These are phyloP conservation scores for Apiospora aurea DNA, from an alignment of 2,329 filamentous ascomycete genomes.

Conservation along the genomic window DNA sequence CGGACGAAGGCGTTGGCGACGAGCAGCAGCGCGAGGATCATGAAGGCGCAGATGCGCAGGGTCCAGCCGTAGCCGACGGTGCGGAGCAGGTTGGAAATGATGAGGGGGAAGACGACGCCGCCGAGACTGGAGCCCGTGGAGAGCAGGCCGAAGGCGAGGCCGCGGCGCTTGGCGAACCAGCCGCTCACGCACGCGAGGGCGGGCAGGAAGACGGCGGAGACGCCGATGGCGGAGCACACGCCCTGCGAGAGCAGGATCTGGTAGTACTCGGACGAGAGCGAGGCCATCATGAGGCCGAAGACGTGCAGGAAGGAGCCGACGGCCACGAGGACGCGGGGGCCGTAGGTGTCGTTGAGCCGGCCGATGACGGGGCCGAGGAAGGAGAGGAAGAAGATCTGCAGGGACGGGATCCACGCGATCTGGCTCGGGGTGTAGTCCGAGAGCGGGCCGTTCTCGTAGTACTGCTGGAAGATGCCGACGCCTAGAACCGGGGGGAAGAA, in stretches of 20 bases:
- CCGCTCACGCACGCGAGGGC: constrained; percentile 45
- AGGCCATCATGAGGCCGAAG: constrained; percentile 71
- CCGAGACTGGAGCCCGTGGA: constrained; percentile 62
- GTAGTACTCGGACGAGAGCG: constrained; percentile 54
- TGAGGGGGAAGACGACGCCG: constrained; percentile 66
- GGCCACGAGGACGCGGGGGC: constrained; percentile 64
- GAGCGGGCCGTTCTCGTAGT: constrained; percentile 60
- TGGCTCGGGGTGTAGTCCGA: constrained; percentile 55
- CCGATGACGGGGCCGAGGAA: constrained; percentile 52
- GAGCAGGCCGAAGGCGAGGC: constrained; percentile 60
- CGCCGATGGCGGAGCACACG: constrained; percentile 50
- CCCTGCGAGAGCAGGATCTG: constrained; percentile 53
- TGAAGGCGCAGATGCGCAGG: constrained; percentile 31
- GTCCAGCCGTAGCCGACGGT: constrained; percentile 50
- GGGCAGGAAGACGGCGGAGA: constrained; percentile 51
- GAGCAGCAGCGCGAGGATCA: constrained; percentile 31
- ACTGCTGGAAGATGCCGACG: constrained; percentile 64
- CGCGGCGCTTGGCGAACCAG: constrained; percentile 62
- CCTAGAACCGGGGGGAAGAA: constrained; percentile 33
- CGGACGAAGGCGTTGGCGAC: constrained; percentile 29
- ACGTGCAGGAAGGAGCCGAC: constrained; percentile 63
- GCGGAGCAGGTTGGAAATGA: constrained; percentile 61
- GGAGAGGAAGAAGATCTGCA: constrained; percentile 56
- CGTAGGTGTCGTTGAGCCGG: constrained; percentile 69
- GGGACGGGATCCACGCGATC: constrained; percentile 66